phyloP scores from a whole-genome alignment of 2,329 filamentous ascomycete genomes.

The Coniochaeta prunicola region DNA sequence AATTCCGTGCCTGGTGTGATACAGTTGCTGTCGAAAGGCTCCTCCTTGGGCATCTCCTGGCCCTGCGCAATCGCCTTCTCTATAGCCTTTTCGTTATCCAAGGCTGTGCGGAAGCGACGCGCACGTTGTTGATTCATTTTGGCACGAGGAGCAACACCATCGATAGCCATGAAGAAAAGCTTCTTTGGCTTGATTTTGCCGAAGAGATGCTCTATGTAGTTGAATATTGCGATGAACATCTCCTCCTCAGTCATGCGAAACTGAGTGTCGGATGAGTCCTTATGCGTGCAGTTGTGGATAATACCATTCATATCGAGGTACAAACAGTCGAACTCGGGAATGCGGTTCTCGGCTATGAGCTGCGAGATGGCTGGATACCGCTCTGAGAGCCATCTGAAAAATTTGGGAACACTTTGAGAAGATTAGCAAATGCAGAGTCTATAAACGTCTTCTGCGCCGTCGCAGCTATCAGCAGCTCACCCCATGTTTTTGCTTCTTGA shows the following conservation, averaged over 20 bases:
- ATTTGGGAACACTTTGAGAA: slow-evolving; percentile 62
- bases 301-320: slow-evolving; percentile 99
- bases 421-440: background rate
- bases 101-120: slow-evolving; percentile 85
- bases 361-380: slow-evolving; percentile 97
- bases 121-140: slow-evolving; percentile 99
- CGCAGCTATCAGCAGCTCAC: background rate
- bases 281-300: slow-evolving; percentile 99
- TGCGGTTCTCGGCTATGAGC: slow-evolving; percentile 96
- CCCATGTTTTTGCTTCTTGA: slow-evolving; percentile 1
- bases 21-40: slow-evolving; percentile 97
- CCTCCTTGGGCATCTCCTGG: slow-evolving; percentile 87
- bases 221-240: slow-evolving; percentile 99
- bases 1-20: slow-evolving; percentile 93
- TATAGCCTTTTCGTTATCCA: slow-evolving; percentile 82
- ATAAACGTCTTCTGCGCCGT: background rate
- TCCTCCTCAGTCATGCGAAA: slow-evolving; percentile 95
- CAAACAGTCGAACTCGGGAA: slow-evolving; percentile 96
- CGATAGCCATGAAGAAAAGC: slow-evolving; percentile 99
- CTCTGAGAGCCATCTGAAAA: slow-evolving; percentile 99
- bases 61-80: slow-evolving; percentile 90
- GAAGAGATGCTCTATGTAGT: slow-evolving; percentile 98
- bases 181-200: slow-evolving; percentile 98
- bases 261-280: slow-evolving; percentile 84
- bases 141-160: slow-evolving; percentile 91